Percentiles rank a stretch among this genome's conserved stretches.
Conservation (phyloP, 352 stramenopile genomes). For the Globisporangium abappressorium region DNA sequence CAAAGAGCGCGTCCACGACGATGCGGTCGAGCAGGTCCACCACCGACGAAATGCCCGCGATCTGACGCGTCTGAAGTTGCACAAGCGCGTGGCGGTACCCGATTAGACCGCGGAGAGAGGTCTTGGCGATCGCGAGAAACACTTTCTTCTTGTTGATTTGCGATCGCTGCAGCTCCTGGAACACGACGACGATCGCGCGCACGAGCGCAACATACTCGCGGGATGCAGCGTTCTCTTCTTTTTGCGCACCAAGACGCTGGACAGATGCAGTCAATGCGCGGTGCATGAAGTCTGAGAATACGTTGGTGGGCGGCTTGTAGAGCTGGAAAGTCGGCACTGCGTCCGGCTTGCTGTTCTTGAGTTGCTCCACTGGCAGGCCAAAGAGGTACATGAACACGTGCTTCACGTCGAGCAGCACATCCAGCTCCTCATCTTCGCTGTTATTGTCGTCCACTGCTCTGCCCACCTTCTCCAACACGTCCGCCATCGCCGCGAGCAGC, state of each 20-base stretch:
- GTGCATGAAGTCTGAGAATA: slow-evolving; percentile 72
- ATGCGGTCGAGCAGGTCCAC: slow-evolving; percentile 48
- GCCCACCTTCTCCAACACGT: slow-evolving; percentile 43
- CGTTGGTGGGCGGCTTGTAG: slow-evolving; percentile 79
- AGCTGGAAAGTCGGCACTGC: slow-evolving; percentile 56
- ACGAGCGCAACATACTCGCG: slow-evolving; percentile 41
- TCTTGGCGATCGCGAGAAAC: slow-evolving; percentile 80
- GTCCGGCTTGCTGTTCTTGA: slow-evolving; percentile 1
- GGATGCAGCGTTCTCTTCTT: slow-evolving; percentile 1
- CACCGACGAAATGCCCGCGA: slow-evolving; percentile 16
- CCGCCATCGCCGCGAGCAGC: slow-evolving; percentile 59
- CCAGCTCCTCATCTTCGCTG: slow-evolving; percentile 12
- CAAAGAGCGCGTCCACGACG: slow-evolving; percentile 74
- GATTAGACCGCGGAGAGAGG: slow-evolving; percentile 59
- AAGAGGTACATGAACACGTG: slow-evolving; percentile 70
- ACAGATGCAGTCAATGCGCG: slow-evolving; percentile 33
- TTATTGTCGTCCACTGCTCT: neutral
- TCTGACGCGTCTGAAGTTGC: slow-evolving; percentile 19
- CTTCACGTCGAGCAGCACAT: slow-evolving; percentile 51
- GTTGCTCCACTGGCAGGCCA: slow-evolving; percentile 27
- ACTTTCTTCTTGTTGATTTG: slow-evolving; percentile 90
- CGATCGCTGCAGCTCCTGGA: slow-evolving; percentile 76
- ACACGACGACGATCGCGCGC: slow-evolving; percentile 55
- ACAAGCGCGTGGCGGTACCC: slow-evolving; percentile 48
- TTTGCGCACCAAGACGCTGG: slow-evolving; percentile 5